These are phyloP conservation scores for Phytophthora ramorum DNA, from an alignment of 352 stramenopile species.

Conservation along the genomic window DNA sequence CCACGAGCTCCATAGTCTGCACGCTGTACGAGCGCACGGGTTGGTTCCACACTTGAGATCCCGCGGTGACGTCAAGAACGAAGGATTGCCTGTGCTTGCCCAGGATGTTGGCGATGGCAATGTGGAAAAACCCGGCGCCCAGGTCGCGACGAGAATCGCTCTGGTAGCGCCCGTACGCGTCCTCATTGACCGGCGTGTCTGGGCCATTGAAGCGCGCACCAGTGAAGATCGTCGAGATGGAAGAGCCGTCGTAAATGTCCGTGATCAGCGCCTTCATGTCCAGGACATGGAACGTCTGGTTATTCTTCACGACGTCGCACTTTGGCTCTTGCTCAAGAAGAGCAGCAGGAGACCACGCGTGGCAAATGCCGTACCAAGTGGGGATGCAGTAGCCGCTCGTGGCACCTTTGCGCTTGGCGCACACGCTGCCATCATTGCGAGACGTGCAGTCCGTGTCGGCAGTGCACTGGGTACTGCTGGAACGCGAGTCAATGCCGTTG, in stretches of 20 bases:
- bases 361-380: conserved; percentile 55
- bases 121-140: conserved; percentile 57
- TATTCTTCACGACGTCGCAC: conserved; percentile 48
- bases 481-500: conserved; percentile 41
- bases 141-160: conserved; percentile 53
- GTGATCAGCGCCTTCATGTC: conserved; percentile 60
- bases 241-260: conserved; percentile 46
- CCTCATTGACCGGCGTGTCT: conserved; percentile 19
- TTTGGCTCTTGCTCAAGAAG: conserved; percentile 47
- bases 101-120: conserved; percentile 57
- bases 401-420: conserved; percentile 32
- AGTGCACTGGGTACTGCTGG: conserved; percentile 28
- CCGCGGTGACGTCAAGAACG: conserved; percentile 49
- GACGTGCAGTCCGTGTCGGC: conserved; percentile 27
- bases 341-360: conserved; percentile 50
- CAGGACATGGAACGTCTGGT: conserved; percentile 49
- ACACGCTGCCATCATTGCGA: conserved; percentile 33
- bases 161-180: conserved; percentile 56
- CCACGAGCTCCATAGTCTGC: conserved; percentile 37
- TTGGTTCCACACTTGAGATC: conserved; percentile 63
- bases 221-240: conserved; percentile 46
- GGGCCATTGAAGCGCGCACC: conserved; percentile 49
- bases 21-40: conserved; percentile 56
- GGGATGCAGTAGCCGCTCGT: conserved; percentile 48
- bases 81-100: conserved; percentile 52